Evolutionary conservation across 129 eudicot species (phyloP).

Genomic region (Silybum marianum): DNA sequence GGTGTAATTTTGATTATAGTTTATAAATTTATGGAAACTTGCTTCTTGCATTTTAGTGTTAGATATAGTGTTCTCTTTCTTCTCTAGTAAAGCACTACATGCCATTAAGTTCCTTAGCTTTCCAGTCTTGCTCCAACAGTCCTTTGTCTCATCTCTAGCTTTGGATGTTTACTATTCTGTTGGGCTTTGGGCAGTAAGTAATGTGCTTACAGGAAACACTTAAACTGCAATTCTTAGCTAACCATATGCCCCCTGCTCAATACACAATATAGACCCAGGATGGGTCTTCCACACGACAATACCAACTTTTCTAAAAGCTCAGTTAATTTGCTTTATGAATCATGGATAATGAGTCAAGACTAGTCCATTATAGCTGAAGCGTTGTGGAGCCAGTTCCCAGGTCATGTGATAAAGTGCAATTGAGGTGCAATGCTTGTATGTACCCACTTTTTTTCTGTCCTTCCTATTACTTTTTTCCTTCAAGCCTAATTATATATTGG

Average conservation of each 20-base stretch:
- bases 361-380: background rate
- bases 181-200: background rate
- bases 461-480: background rate
- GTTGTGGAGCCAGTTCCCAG: background rate
- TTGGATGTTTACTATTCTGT: background rate
- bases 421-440: background rate
- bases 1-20: background rate
- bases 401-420: background rate
- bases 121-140: background rate
- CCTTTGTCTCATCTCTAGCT: background rate
- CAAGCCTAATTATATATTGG: background rate
- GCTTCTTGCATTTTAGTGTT: conserved; percentile 1
- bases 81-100: background rate
- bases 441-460: background rate
- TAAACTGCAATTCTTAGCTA: background rate
- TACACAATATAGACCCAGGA: background rate
- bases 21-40: background rate
- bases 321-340: background rate
- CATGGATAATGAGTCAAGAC: background rate
- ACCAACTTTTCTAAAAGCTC: background rate
- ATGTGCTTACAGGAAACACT: background rate
- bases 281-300: background rate
- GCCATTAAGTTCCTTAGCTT: background rate
- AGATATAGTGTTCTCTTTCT: background rate
- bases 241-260: background rate